Evolutionary conservation across 257 asterid species (phyloP).

Genomic region (Striga asiatica): DNA sequence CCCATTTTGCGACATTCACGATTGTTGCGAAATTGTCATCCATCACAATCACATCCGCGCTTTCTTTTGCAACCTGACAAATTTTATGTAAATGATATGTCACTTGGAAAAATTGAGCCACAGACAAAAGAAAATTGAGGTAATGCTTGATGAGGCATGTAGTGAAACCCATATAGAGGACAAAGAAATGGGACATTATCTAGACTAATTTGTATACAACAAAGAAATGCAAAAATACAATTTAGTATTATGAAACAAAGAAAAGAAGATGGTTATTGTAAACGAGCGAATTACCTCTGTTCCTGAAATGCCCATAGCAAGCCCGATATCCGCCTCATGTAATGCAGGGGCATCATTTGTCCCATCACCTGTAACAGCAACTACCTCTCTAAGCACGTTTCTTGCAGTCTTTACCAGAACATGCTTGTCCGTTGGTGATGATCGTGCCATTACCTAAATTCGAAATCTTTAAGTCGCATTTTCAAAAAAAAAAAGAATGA

Average conservation of each 20-base stretch:
- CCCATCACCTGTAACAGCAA: constrained; percentile 97
- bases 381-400: constrained; percentile 62
- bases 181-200: neutral
- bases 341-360: constrained; percentile 97
- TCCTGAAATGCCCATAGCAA: constrained; percentile 93
- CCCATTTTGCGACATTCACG: constrained; percentile 95
- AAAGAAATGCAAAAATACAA: too few species aligned
- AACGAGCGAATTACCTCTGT: too few species aligned
- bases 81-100: too few species aligned
- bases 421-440: constrained; percentile 91
- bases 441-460: constrained; percentile 90
- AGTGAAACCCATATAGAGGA: too few species aligned
- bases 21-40: constrained; percentile 94
- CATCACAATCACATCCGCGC: constrained; percentile 88
- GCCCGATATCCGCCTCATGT: constrained; percentile 84
- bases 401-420: constrained; percentile 64
- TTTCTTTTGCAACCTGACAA: constrained; percentile 91
- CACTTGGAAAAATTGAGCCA: neutral
- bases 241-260: neutral
- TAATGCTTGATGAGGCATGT: too few species aligned
- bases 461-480: constrained; percentile 13
- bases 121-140: neutral
- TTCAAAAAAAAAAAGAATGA: neutral
- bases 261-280: neutral
- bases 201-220: neutral